Conservation (phyloP, 257 asterid genomes). For the Anisodus tanguticus region DNA sequence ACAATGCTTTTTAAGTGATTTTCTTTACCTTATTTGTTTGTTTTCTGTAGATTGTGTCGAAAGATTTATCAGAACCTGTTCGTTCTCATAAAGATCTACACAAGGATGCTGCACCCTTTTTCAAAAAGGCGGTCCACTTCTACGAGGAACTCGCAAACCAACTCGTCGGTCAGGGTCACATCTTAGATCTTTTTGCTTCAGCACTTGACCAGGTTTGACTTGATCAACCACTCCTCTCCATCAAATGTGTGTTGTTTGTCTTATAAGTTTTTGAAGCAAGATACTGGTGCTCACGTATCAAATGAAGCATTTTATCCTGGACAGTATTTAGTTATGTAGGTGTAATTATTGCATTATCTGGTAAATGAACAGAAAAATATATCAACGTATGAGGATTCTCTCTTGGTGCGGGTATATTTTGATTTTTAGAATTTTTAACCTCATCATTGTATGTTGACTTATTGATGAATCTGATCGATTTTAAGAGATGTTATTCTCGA, state of each 20-base stretch:
- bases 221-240: background rate
- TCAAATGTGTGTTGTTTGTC: background rate
- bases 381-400: background rate
- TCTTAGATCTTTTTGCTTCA: conserved; percentile 92
- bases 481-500: background rate
- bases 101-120: conserved; percentile 93
- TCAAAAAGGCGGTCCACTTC: conserved; percentile 81
- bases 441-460: conserved; percentile 14
- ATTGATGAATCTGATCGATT: background rate
- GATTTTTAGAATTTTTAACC: background rate
- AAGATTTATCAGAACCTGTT: conserved; percentile 93
- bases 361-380: background rate
- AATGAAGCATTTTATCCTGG: conserved; percentile 9
- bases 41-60: conserved; percentile 77
- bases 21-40: background rate
- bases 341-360: background rate
- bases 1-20: background rate
- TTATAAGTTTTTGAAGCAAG: background rate
- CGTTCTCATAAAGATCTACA: conserved; percentile 98
- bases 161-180: conserved; percentile 87
- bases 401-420: background rate
- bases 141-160: conserved; percentile 89
- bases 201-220: conserved; percentile 88
- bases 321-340: background rate
- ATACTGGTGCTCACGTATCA: background rate